A percentile compares a stretch with the other conserved stretches of the same genome.
These are phyloP conservation scores for Stephania yunnanensis DNA, from an alignment of 164 flowering plant species.

Conservation along the genomic window DNA sequence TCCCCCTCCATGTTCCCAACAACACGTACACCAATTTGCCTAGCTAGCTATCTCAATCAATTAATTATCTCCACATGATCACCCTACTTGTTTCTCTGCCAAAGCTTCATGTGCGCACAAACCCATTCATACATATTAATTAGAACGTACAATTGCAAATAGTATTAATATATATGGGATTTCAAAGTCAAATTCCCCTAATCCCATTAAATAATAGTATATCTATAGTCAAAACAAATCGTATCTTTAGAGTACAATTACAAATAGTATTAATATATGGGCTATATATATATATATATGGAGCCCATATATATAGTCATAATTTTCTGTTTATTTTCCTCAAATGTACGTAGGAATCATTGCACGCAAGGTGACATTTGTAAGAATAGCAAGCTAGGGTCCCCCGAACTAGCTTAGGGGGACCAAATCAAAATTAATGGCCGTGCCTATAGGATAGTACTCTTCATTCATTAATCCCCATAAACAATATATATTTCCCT, in stretches of 20 bases:
- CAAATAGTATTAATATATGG: too few species aligned
- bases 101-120: slow-evolving; percentile 26
- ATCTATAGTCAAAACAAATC: background rate
- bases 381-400: too few species aligned
- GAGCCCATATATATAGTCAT: too few species aligned
- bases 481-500: too few species aligned
- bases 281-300: too few species aligned
- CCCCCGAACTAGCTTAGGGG: too few species aligned
- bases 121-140: slow-evolving; percentile 2
- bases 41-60: slow-evolving; percentile 6
- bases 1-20: slow-evolving; percentile 24
- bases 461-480: too few species aligned
- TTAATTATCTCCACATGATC: slow-evolving; percentile 14
- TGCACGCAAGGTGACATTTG: too few species aligned
- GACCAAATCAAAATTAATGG: too few species aligned
- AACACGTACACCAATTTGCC: slow-evolving; percentile 12
- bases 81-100: slow-evolving; percentile 26
- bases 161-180: background rate
- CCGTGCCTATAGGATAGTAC: too few species aligned
- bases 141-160: background rate
- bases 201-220: background rate
- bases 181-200: background rate
- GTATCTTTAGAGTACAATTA: background rate
- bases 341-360: too few species aligned
- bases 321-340: too few species aligned